phyloP scores from a whole-genome alignment of 140 eudicot species.

The Senecio squalidus region DNA sequence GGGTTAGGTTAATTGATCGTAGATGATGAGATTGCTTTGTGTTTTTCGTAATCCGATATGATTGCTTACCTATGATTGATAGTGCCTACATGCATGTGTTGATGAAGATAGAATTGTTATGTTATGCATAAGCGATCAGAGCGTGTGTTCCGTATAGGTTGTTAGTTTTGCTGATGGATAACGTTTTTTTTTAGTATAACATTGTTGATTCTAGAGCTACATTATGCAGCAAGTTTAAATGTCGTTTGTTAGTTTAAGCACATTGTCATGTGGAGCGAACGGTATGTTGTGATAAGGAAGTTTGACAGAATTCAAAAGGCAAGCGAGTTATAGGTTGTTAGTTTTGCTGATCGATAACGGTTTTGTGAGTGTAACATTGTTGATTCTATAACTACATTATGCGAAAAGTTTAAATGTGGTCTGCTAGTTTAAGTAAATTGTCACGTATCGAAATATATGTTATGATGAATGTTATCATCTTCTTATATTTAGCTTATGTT shows the following conservation, averaged over 20 bases:
- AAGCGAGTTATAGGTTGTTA: neutral
- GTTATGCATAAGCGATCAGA: neutral
- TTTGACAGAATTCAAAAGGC: too few relatives aligned
- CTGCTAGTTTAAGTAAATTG: conserved; percentile 4
- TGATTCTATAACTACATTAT: conserved; percentile 5
- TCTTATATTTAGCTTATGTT: too few relatives aligned
- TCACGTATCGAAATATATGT: neutral
- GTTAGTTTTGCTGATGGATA: neutral
- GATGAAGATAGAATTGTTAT: neutral
- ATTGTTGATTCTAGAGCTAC: conserved; percentile 9
- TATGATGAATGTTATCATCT: too few relatives aligned
- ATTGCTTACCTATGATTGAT: too few relatives aligned
- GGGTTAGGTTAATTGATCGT: neutral
- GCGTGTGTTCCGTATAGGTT: neutral
- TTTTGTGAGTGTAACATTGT: neutral
- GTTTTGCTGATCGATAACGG: neutral
- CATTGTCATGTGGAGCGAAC: conserved; percentile 6
- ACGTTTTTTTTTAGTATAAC: neutral
- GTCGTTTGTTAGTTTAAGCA: conserved; percentile 7
- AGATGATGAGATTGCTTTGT: too few relatives aligned
- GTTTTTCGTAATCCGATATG: too few relatives aligned
- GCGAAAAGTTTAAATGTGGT: conserved; percentile 9
- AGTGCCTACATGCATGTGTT: too few relatives aligned
- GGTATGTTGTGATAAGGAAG: neutral
- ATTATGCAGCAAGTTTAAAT: conserved; percentile 3